A percentile compares a stretch with the other conserved stretches of the same genome.
Conservation (phyloP, 2,329 filamentous ascomycete genomes). For the Corniculantispora saksenae region DNA sequence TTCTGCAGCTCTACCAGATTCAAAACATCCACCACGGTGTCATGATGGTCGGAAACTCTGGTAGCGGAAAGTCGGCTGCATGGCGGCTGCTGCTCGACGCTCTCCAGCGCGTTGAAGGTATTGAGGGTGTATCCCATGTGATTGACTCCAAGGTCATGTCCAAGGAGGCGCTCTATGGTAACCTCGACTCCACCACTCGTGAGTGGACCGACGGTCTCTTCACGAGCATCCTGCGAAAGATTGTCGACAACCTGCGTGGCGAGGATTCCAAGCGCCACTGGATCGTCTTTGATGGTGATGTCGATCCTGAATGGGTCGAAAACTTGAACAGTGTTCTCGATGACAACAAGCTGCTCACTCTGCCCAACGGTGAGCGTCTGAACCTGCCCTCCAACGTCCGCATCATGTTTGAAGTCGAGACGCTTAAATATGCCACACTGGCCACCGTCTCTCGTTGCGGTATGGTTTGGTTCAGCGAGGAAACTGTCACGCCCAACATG, state of each 20-base stretch:
- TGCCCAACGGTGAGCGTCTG: conserved; percentile 97
- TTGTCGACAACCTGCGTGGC: conserved; percentile 96
- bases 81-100: conserved; percentile 94
- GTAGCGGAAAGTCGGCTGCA: conserved; percentile 93
- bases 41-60: conserved; percentile 99
- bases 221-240: conserved; percentile 95
- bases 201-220: conserved; percentile 99
- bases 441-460: conserved; percentile 99
- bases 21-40: conserved; percentile 98
- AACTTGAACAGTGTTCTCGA: conserved; percentile 99
- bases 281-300: conserved; percentile 99
- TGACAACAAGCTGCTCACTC: conserved; percentile 95
- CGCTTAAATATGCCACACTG: conserved; percentile 92
- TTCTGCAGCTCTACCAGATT: conserved; percentile 95
- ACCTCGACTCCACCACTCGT: conserved; percentile 90
- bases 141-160: conserved; percentile 99
- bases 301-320: conserved; percentile 99
- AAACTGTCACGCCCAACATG: conserved; percentile 91
- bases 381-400: conserved; percentile 92
- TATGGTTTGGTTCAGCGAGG: conserved; percentile 99
- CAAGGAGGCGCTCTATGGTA: conserved; percentile 96
- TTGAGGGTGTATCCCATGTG: conserved; percentile 94
- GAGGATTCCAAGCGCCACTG: conserved; percentile 97
- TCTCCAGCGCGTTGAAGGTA: conserved; percentile 82
- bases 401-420: conserved; percentile 99